Conservation (phyloP, 805 yeast genomes). For the Candida awuae region DNA sequence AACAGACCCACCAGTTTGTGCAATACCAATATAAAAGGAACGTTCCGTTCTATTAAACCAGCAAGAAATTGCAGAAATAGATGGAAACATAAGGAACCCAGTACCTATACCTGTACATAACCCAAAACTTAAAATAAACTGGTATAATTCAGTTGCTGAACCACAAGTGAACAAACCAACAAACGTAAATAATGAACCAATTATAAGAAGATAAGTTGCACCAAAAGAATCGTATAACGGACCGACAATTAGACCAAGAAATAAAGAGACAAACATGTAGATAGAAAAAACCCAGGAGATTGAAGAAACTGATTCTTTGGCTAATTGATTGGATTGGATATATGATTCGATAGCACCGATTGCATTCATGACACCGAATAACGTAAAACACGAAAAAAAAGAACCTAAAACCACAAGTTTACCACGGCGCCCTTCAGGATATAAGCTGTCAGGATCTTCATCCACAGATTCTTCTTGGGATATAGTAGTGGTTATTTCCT, state of each 20-base stretch:
- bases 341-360: constrained; percentile 59
- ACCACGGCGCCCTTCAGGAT: too few relatives aligned
- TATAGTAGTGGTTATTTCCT: too few relatives aligned
- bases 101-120: constrained; percentile 50
- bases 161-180: constrained; percentile 53
- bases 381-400: constrained; percentile 44
- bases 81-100: constrained; percentile 53
- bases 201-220: constrained; percentile 34
- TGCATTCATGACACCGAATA: constrained; percentile 49
- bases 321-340: constrained; percentile 47
- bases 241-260: constrained; percentile 32
- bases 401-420: constrained; percentile 50
- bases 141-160: constrained; percentile 45
- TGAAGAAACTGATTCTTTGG: constrained; percentile 36
- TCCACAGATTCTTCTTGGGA: too few relatives aligned
- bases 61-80: constrained; percentile 54
- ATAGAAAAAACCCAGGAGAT: constrained; percentile 65
- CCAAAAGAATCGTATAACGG: constrained; percentile 60
- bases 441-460: too few relatives aligned
- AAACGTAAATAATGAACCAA: constrained; percentile 39
- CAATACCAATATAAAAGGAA: constrained; percentile 45
- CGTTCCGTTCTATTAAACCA: constrained; percentile 49
- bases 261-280: constrained; percentile 42
- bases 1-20: constrained; percentile 45
- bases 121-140: constrained; percentile 54